These are phyloP conservation scores for Tolypocladium paradoxum DNA, from an alignment of 2,329 filamentous ascomycete genomes.

Conservation along the genomic window DNA sequence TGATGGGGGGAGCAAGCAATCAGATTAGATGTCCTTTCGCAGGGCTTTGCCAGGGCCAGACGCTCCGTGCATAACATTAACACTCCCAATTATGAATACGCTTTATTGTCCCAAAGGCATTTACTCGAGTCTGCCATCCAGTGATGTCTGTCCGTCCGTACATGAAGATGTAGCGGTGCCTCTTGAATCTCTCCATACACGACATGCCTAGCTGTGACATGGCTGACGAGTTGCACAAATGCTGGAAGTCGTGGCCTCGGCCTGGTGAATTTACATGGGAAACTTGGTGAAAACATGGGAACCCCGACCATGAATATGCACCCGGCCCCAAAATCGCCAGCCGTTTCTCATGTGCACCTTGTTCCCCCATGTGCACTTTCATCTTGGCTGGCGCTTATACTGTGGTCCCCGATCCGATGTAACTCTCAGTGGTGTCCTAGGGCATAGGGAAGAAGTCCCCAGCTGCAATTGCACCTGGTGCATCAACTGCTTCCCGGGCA, in stretches of 20 bases:
- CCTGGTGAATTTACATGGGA: not conserved
- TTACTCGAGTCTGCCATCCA: not conserved
- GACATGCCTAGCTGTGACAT: not conserved
- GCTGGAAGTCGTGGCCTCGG: not conserved
- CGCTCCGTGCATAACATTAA: not conserved
- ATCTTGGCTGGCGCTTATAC: not conserved
- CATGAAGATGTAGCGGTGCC: not conserved
- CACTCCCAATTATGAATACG: not conserved
- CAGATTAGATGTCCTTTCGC: slow-evolving; percentile 1
- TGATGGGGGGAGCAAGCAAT: not conserved
- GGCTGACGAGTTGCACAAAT: not conserved
- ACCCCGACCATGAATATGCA: not conserved
- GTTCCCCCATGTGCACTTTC: not conserved
- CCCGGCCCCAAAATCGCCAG: not conserved
- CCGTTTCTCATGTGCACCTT: not conserved
- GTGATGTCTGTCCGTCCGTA: too few species aligned
- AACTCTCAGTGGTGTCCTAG: not conserved
- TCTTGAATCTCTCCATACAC: not conserved
- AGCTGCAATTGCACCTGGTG: not conserved
- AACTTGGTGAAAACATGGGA: too few species aligned
- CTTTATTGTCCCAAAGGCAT: not conserved
- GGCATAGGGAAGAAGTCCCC: not conserved
- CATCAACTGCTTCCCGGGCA: not conserved
- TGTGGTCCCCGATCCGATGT: not conserved
- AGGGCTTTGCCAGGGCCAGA: not conserved